Evolutionary conservation across 1,139 yeast genomes (phyloP), one percentile per base, ranked within the genome.

Genomic region (Meyerozyma guilliermondii): DNA sequence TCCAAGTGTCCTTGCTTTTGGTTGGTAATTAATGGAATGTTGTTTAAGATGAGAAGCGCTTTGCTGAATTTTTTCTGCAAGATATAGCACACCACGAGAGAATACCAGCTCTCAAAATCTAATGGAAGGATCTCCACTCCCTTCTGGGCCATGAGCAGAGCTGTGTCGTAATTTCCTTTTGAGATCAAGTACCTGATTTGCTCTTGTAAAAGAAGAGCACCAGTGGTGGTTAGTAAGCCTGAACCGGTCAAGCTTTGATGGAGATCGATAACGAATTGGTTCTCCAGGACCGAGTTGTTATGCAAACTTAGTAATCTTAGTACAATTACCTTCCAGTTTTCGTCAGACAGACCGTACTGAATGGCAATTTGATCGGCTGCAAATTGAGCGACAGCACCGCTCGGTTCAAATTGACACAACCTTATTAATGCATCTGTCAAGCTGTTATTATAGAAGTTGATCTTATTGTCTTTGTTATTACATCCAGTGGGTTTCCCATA

Each of bases 21-120:
- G 36, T 45, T 45, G 40, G 49, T 47, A 8, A 60, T 53, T 13
- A 66, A 54, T 1, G 76, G 76, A 5, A 69, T 51, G 10, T 66
- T 55, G 49, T 71, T 71, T 40, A 71, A 53, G 10, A 68, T 59
- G 9, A 58, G 46, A 16, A 71, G 50, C 0, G 76, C 76, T 36
- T 52, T 53, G 34, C 52, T 54, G 46, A 54, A 62, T 41, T 70
- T 59, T n/a, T 57, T 56, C 2, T 44, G 48, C 38, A 71, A 49
- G 11, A 68, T 53, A 45, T 70, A 66, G 45, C 70, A 60, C 29
- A 70, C 53, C 3, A 68, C 58, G 30, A 71, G 54, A 34, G 56
- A 52, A 49, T 57, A 64, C 76, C 77, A 71, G 37, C 68, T 59
- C 27, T 71, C 76, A 43, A 64, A 71, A 46, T 71, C 76, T 34